Evolutionary conservation across 441 rosid species (phyloP).

Genomic region (Syzygium syzygioides): DNA sequence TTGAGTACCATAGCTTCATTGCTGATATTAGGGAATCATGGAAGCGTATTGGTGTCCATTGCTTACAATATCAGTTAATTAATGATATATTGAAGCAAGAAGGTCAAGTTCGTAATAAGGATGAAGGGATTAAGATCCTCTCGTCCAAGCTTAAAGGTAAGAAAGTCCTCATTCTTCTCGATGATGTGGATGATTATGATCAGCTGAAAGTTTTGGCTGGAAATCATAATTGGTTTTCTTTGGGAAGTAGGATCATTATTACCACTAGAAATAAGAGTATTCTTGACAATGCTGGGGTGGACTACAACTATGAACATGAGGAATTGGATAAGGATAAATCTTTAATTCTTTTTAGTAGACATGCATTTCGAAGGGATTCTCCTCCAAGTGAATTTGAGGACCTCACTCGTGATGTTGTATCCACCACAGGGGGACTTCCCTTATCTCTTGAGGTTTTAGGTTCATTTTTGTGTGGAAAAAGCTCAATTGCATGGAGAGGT

Average conservation of each 20-base stretch:
- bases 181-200: background rate
- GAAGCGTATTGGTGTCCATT: accelerated
- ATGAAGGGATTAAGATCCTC: accelerated
- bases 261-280: accelerated
- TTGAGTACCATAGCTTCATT: accelerated
- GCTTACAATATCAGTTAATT: accelerated
- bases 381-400: background rate
- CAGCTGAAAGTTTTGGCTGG: background rate
- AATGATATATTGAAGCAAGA: background rate
- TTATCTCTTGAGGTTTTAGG: background rate
- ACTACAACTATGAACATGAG: accelerated
- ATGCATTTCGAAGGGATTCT: accelerated
- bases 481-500: accelerated
- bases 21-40: accelerated
- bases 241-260: background rate
- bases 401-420: background rate
- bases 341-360: background rate
- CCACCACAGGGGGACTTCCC: accelerated
- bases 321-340: accelerated
- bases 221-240: background rate
- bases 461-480: background rate
- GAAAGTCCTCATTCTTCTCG: background rate
- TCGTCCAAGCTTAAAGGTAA: accelerated
- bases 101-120: background rate
- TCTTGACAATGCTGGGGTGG: accelerated